phyloP scores from a whole-genome alignment of 192 early-diverging fungal genomes.

The Mortierella alpina region DNA sequence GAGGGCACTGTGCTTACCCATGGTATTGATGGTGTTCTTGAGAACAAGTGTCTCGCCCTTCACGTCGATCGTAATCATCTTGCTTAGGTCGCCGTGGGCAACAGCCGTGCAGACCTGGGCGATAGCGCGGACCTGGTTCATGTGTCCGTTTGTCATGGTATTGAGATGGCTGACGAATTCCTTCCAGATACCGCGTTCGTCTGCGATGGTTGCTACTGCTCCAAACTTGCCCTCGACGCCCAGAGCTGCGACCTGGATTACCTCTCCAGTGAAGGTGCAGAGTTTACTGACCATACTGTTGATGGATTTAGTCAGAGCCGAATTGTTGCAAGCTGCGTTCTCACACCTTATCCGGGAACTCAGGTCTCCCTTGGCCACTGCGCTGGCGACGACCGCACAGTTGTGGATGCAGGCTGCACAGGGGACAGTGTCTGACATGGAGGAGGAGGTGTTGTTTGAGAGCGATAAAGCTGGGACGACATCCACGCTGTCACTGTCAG shows the following conservation, averaged over 20 bases:
- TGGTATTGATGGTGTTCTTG: conserved; percentile 79
- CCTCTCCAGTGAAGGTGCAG: conserved; percentile 64
- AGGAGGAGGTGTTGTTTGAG: not conserved
- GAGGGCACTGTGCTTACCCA: conserved; percentile 61
- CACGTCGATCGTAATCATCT: conserved; percentile 73
- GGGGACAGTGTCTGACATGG: conserved; percentile 33
- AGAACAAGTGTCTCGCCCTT: conserved; percentile 77
- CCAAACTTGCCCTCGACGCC: conserved; percentile 82
- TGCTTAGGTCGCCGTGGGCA: conserved; percentile 73
- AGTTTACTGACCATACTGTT: conserved; percentile 73
- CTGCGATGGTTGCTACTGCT: conserved; percentile 62
- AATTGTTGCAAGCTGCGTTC: conserved; percentile 48
- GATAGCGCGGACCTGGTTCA: conserved; percentile 72
- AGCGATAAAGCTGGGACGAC: no score
- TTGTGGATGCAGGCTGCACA: conserved; percentile 60
- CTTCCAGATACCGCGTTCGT: conserved; percentile 66
- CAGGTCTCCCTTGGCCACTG: conserved; percentile 60
- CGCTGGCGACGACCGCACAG: conserved; percentile 57
- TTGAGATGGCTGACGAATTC: conserved; percentile 71
- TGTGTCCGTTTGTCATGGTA: conserved; percentile 65
- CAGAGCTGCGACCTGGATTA: conserved; percentile 75
- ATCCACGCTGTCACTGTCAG: not conserved
- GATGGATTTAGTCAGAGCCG: conserved; percentile 61
- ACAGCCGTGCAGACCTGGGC: conserved; percentile 79
- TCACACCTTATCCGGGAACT: conserved; percentile 56